Base-by-base conservation (phyloP, 306 rosid genomes). In the Betula pendula region DNA sequence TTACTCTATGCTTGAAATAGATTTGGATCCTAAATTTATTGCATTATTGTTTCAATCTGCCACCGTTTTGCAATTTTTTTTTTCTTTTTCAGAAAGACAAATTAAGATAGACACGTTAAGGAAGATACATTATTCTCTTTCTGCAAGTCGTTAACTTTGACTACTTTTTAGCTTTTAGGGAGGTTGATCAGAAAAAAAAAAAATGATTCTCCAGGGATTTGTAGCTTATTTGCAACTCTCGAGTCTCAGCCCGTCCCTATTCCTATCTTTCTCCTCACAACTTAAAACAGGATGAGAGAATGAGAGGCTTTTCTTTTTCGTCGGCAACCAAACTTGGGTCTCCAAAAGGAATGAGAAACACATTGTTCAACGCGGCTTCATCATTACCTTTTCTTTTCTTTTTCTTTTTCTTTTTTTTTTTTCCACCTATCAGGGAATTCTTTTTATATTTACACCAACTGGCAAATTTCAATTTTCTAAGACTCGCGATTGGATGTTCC, bases 101-200 rank as follows among this genome's bases (percentile, higher is more conserved):
- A 50, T 5, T 38, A 6, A 62, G 27, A n/a, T 17, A 51, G 33
- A 22, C 6, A 47, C 33, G 43, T 68, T 4, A 40, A 76, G 67
- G 70, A 65, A 67, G 9, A 38, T 38, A 38, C 42, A 38, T 31
- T 33, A 13, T 44, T 6, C 22, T 50, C 67, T 67, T 53, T 65
- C n/a, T 22, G 51, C 17, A 33, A 77, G 84, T 73, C 45, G 82
- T 59, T 44, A 73, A 84, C 38, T 84, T 69, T 84, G 87, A 84
- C 87, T 73, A 69, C 62, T 50, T 25, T 19, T 73, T 80, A 68
- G 77, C 79, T 70, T 80, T 77, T 80, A 10, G 77, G 31, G 22
- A 1, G 68, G 79, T 77, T 71, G n/a, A n/a, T n/a, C n/a, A n/a
- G n/a, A n/a, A n/a, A 53, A 20, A 55, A 38, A 49, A 63, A n/a